Evolutionary conservation across 2,329 filamentous ascomycete species (phyloP), one percentile per base, ranked within the genome.

Genomic region (Hymenoscyphus repandus): DNA sequence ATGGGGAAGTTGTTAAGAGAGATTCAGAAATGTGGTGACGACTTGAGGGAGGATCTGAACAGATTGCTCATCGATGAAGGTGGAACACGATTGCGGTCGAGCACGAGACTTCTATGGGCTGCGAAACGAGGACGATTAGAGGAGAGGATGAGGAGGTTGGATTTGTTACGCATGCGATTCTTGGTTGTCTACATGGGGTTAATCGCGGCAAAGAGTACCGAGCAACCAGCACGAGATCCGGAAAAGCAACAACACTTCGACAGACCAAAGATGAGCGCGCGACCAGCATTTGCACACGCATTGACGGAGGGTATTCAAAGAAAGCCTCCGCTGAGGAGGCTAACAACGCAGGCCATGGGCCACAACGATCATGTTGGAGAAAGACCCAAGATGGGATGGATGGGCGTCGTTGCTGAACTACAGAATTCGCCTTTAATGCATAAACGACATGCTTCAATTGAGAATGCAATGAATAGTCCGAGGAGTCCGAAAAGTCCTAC

Each of bases 161-260:
- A 85, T 58, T 66, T 83, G 60, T 64, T 85, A 62, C 74, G 81
- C 63, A 83, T 82, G 78, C 76, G 81, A 54, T 84, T 85, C 62
- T 68, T 85, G 31, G 79, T 83, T 33, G 73, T 82, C 34, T 83
- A 82, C 65, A 78, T 85, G 77, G 77, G 80, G 56, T 74, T 82
- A 53, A 72, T 84, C 47, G 70, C 75, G 11, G 66, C 69, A 10
- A 65, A 64, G 40, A 64, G 65, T 13, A 57, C 45, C 12, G 56
- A 61, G 36, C 50, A 55, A 12, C 33, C 39, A 17, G 38, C 45
- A 27, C 58, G 47, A 39, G 57, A 61, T 18, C 57, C 56, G 20
- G 61, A 63, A 54, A 64, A 64, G 36, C 46, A 49, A 33, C 40
- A 27, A n/a, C n/a, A 49, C 17, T 48, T 41, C 13, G 17, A 54